phyloP scores from a whole-genome alignment of 2,329 filamentous ascomycete species.

The Amphichorda felina region DNA sequence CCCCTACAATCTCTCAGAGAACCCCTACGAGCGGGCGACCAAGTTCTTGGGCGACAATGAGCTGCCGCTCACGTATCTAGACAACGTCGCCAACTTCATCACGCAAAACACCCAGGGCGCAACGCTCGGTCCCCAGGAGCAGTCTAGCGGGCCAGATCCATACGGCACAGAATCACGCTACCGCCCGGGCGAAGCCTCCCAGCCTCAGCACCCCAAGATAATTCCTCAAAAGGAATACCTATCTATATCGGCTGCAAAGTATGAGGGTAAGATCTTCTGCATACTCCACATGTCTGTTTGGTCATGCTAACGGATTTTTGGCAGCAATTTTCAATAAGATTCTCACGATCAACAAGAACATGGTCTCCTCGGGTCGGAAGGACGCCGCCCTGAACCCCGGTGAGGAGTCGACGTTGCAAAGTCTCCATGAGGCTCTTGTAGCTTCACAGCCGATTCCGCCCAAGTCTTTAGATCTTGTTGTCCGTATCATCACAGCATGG shows the following conservation, averaged over 20 bases:
- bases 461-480: conserved; percentile 47
- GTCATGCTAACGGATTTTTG: conserved; percentile 4
- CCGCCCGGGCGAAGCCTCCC: conserved; percentile 45
- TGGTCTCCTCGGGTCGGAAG: conserved; percentile 61
- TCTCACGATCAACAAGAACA: conserved; percentile 58
- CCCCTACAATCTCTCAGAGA: conserved; percentile 87
- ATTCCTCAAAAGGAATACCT: conserved; percentile 74
- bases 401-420: conserved; percentile 51
- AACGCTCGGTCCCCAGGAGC: conserved; percentile 55
- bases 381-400: conserved; percentile 61
- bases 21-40: conserved; percentile 81
- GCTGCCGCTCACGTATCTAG: conserved; percentile 74
- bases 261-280: conserved; percentile 28
- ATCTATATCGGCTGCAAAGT: conserved; percentile 63
- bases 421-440: conserved; percentile 53
- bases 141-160: conserved; percentile 49
- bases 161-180: conserved; percentile 72
- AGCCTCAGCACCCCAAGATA: conserved; percentile 38
- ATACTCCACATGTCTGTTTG: conserved; percentile 6
- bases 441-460: conserved; percentile 34
- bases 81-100: conserved; percentile 90
- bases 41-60: conserved; percentile 88
- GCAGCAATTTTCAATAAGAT: conserved; percentile 66
- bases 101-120: conserved; percentile 80
- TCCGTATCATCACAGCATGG: conserved; percentile 70